Conservation (phyloP, 176 grass and related monocot species). For the Bothriochloa decipiens region DNA sequence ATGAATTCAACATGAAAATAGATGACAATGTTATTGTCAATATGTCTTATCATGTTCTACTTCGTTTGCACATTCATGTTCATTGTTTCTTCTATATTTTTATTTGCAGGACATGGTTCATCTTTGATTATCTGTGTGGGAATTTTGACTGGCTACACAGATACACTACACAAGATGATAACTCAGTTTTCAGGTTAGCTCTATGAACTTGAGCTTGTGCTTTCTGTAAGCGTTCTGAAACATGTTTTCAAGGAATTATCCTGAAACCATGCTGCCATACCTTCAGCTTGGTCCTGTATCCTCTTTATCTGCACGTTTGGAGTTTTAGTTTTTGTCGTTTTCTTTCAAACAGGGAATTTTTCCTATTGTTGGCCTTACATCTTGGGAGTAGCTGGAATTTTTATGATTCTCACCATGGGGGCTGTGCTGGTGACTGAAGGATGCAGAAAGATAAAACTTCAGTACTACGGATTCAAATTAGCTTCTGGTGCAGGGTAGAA, state of each 20-base stretch:
- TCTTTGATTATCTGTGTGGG: constrained; percentile 93
- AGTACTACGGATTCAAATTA: constrained; percentile 94
- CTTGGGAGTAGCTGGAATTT: constrained; percentile 72
- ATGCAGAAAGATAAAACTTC: constrained; percentile 97
- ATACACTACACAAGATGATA: constrained; percentile 90
- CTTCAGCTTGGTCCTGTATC: neutral
- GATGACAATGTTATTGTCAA: neutral
- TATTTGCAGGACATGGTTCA: constrained; percentile 82
- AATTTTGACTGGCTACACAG: constrained; percentile 98
- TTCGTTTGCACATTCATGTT: constrained; percentile 38
- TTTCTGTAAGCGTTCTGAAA: constrained; percentile 24
- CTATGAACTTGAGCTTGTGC: constrained; percentile 12
- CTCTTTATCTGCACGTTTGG: neutral
- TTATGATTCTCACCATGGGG: constrained; percentile 87
- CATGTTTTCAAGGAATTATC: constrained; percentile 11
- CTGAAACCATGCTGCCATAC: neutral
- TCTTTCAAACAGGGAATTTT: constrained; percentile 64
- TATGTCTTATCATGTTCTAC: constrained; percentile 30
- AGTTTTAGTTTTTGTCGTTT: constrained; percentile 25
- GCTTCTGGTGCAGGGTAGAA: constrained; percentile 81
- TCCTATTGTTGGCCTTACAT: constrained; percentile 74
- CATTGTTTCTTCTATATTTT: constrained; percentile 40
- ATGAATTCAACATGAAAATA: neutral
- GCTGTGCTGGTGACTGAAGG: constrained; percentile 93
- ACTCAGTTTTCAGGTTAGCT: constrained; percentile 82